Conservation (phyloP, 2,329 filamentous ascomycete genomes). For the Ascochyta rabiei region DNA sequence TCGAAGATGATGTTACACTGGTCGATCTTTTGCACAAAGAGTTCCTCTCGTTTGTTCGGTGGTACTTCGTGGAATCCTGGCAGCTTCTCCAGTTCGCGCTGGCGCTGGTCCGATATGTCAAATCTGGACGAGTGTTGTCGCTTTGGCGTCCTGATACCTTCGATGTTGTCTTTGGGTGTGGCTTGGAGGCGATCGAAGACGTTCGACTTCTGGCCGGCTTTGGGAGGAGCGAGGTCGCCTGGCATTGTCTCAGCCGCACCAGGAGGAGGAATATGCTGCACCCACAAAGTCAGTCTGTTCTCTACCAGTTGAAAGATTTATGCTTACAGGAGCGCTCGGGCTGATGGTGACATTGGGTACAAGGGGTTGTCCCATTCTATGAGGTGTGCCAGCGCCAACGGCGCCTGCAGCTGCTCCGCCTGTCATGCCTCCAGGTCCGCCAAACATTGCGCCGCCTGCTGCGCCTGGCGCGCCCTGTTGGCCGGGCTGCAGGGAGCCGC, state of each 20-base stretch:
- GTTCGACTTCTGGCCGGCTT: slow-evolving; percentile 85
- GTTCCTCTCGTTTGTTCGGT: slow-evolving; percentile 89
- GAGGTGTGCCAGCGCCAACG: slow-evolving; percentile 60
- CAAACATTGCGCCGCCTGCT: slow-evolving; percentile 41
- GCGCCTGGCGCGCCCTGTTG: slow-evolving; percentile 41
- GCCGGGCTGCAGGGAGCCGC: slow-evolving; percentile 39
- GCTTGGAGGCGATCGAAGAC: slow-evolving; percentile 89
- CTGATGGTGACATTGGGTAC: slow-evolving; percentile 93
- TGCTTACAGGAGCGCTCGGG: slow-evolving; percentile 75
- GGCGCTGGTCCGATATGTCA: slow-evolving; percentile 89
- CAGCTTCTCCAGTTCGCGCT: slow-evolving; percentile 92
- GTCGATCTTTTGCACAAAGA: slow-evolving; percentile 99
- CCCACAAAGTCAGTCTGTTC: slow-evolving; percentile 11
- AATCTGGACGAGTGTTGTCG: slow-evolving; percentile 97
- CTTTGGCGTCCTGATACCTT: slow-evolving; percentile 93
- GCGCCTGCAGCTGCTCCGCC: slow-evolving; percentile 54
- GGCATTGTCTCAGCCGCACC: slow-evolving; percentile 98
- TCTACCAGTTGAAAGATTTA: background rate
- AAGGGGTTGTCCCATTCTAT: slow-evolving; percentile 65
- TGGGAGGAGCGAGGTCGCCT: slow-evolving; percentile 91
- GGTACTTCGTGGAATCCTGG: slow-evolving; percentile 98
- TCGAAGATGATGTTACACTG: slow-evolving; percentile 99
- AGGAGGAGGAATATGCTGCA: slow-evolving; percentile 86
- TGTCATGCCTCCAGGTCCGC: slow-evolving; percentile 35
- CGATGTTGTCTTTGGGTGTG: slow-evolving; percentile 94